Evolutionary conservation across 2,329 filamentous ascomycete species (phyloP).

Genomic region (Ramularia endophylla): DNA sequence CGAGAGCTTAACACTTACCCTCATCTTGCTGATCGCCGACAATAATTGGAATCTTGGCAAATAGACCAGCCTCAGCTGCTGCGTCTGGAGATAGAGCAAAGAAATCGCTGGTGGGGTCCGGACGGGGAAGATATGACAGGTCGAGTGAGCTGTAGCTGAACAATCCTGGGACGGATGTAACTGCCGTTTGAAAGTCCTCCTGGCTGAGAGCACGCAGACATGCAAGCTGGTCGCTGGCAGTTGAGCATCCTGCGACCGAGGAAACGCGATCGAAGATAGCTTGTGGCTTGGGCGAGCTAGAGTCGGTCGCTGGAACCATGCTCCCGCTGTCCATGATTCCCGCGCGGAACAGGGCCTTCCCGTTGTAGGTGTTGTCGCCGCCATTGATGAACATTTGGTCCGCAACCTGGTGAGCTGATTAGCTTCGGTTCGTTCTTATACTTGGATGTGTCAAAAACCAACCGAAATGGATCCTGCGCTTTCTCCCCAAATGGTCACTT

Average conservation of each 20-base stretch:
- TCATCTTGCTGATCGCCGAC: conserved; percentile 75
- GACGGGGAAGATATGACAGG: conserved; percentile 67
- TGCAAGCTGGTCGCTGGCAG: conserved; percentile 7
- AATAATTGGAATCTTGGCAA: conserved; percentile 45
- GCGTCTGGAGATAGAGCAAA: conserved; percentile 59
- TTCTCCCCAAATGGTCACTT: conserved; percentile 22
- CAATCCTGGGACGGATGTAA: conserved; percentile 64
- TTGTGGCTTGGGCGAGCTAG: conserved; percentile 12
- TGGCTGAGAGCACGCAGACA: conserved; percentile 12
- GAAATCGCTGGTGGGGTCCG: conserved; percentile 52
- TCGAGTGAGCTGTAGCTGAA: conserved; percentile 59
- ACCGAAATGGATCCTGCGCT: conserved; percentile 30
- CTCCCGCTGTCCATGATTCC: conserved; percentile 74
- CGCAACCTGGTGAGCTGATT: conserved; percentile 59
- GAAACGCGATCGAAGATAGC: conserved; percentile 14
- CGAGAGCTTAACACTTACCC: not conserved
- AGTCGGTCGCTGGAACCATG: conserved; percentile 50
- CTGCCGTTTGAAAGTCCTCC: conserved; percentile 50
- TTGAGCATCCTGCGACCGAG: conserved; percentile 21
- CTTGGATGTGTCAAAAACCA: too few relatives aligned
- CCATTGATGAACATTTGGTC: conserved; percentile 71
- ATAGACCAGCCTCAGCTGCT: conserved; percentile 39
- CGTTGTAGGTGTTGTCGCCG: conserved; percentile 69
- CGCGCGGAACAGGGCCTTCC: conserved; percentile 65
- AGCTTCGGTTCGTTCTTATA: conserved; percentile 48